Conservation (phyloP, 768 basidiomycete species). For the Collybiopsis luxurians region DNA sequence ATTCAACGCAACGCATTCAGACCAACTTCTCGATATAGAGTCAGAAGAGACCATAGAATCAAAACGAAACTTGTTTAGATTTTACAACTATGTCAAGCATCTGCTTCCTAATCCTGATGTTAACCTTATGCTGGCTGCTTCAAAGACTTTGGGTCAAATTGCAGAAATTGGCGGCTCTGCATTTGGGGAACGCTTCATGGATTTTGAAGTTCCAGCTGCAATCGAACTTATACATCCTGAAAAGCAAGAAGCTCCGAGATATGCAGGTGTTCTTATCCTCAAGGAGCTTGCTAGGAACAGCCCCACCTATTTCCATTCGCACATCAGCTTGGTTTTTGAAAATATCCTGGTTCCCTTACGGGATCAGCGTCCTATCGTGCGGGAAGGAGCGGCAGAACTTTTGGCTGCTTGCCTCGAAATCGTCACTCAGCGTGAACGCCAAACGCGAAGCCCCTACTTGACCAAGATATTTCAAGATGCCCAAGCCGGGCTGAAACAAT, state of each 20-base stretch:
- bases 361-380: constrained; percentile 84
- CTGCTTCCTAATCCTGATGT: constrained; percentile 90
- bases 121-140: constrained; percentile 91
- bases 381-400: constrained; percentile 91
- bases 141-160: constrained; percentile 89
- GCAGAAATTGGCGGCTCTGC: constrained; percentile 78
- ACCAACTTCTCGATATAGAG: constrained; percentile 74
- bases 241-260: constrained; percentile 80
- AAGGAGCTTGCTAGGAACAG: constrained; percentile 92
- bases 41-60: constrained; percentile 81
- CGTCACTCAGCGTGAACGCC: constrained; percentile 69
- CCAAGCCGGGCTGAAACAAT: constrained; percentile 74
- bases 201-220: constrained; percentile 82
- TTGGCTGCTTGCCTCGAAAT: constrained; percentile 93
- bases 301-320: constrained; percentile 82
- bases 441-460: constrained; percentile 63
- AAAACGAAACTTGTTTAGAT: constrained; percentile 76
- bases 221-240: constrained; percentile 79
- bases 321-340: constrained; percentile 86
- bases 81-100: constrained; percentile 91
- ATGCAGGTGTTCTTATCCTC: constrained; percentile 90
- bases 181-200: constrained; percentile 88
- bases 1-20: constrained; percentile 27
- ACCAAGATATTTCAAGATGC: constrained; percentile 87
- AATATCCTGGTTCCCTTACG: constrained; percentile 89